phyloP scores from a whole-genome alignment of 2,329 filamentous ascomycete genomes.

The Sporothrix brunneoviolacea region DNA sequence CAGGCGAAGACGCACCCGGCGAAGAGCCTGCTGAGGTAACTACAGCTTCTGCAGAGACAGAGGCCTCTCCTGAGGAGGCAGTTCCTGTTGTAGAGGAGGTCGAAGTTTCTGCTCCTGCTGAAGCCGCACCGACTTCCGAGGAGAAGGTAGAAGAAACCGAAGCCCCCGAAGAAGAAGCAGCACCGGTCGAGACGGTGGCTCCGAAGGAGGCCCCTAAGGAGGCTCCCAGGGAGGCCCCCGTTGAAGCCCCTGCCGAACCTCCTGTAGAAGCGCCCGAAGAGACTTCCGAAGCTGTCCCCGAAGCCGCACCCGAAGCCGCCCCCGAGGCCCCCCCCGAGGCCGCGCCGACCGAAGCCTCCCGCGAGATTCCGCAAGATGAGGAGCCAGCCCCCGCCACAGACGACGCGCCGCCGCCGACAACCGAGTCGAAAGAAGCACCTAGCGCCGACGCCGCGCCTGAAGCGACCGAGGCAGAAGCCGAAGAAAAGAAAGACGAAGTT shows the following conservation, averaged over 20 bases:
- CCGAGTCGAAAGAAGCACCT: neutral
- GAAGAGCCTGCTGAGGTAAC: neutral
- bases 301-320: slow-evolving; percentile 12
- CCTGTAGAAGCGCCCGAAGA: neutral
- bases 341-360: slow-evolving; percentile 5
- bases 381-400: neutral
- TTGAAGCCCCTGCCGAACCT: neutral
- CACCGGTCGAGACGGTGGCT: too few species aligned
- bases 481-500: neutral
- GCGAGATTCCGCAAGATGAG: slow-evolving; percentile 4
- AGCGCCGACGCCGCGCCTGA: slow-evolving; percentile 4
- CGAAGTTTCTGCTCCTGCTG: neutral
- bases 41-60: neutral
- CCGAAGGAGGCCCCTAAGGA: neutral
- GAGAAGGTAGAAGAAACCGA: neutral
- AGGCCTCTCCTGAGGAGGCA: neutral
- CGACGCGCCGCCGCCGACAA: slow-evolving; percentile 1
- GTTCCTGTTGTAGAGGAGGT: neutral
- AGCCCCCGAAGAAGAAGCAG: too few species aligned
- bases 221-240: neutral
- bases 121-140: slow-evolving; percentile 1
- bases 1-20: too few species aligned
- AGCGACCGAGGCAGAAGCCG: slow-evolving; percentile 13
- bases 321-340: slow-evolving; percentile 9
- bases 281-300: neutral